These are phyloP conservation scores for Asterochloris sp. DNA, from an alignment of 139 green algal genomes.

Conservation along the genomic window DNA sequence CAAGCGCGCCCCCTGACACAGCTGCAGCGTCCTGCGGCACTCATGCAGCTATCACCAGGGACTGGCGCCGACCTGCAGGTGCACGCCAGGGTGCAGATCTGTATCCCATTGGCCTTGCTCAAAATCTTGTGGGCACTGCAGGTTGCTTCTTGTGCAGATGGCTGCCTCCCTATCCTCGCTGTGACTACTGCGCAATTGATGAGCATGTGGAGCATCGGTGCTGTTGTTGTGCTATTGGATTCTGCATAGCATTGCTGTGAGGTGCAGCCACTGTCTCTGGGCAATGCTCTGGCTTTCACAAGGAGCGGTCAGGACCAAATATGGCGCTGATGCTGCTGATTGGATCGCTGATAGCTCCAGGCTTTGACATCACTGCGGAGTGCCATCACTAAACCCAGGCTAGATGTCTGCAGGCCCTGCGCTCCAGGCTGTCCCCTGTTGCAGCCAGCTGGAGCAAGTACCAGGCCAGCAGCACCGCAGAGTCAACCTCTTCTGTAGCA, in stretches of 20 bases:
- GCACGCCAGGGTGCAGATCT: background rate
- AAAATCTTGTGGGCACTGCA: background rate
- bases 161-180: background rate
- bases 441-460: conserved; percentile 12
- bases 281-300: background rate
- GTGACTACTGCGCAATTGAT: background rate
- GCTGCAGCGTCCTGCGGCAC: conserved; percentile 3
- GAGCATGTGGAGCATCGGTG: background rate
- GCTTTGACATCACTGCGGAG: background rate
- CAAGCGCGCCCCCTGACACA: background rate
- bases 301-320: no score
- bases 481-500: no score
- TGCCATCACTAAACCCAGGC: background rate
- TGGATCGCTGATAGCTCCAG: background rate
- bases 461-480: background rate
- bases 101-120: background rate
- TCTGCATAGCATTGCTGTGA: background rate
- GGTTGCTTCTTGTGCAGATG: background rate
- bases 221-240: no score
- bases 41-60: background rate
- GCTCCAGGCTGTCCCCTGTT: conserved; percentile 5
- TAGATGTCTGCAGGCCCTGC: conserved; percentile 8
- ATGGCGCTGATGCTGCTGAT: background rate
- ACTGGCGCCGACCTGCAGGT: background rate
- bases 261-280: background rate